Evolutionary conservation across 176 grass and related monocot species (phyloP), one percentile per base, ranked within the genome.

Genomic region (Thalia dealbata): DNA sequence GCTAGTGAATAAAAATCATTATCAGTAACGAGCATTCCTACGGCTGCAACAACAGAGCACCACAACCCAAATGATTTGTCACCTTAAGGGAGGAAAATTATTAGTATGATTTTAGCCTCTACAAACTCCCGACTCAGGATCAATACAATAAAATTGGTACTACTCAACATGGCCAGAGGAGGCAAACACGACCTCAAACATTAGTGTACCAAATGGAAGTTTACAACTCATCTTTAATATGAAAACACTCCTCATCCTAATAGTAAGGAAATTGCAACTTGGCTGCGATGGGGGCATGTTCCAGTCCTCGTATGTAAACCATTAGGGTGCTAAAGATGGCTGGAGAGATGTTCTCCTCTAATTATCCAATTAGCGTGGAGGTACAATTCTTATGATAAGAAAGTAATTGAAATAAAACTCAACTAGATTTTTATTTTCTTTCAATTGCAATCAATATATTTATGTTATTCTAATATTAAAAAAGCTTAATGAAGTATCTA

Each of bases 161-260:
- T 38, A 38, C 32, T 12, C 24, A 22, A 61, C 59, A 61, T 10
- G 23, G 8, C 59, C 52, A 55, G 42, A 27, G 1, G 29, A 42
- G 64, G 6, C 2, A 41, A 41, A n/a, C 21, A 6, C 16, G 64
- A n/a, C 6, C 15, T 41, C 64, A 22, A 22, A 44, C 30, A 67
- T 43, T 12, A 43, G n/a, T 21, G 18, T 19, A 43, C 1, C 3
- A 32, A 59, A 82, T 38, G 24, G 19, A 10, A 48, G 1, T 50
- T 84, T 79, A 90, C 60, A 97, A 85, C 78, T 97, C 95, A 61
- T 92, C 95, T 80, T 92, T 97, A 35, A 81, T 76, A 27, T 76
- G 7, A 12, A 86, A 79, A 75, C 95, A 88, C 54, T 86, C 85
- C 54, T 88, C 78, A 51, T 97, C 90, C 95, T 90, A 97, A 72